Percentiles rank a stretch among this genome's conserved stretches.
Conservation (phyloP, 495 filamentous ascomycete species). For the Diplogelasinospora grovesii region DNA sequence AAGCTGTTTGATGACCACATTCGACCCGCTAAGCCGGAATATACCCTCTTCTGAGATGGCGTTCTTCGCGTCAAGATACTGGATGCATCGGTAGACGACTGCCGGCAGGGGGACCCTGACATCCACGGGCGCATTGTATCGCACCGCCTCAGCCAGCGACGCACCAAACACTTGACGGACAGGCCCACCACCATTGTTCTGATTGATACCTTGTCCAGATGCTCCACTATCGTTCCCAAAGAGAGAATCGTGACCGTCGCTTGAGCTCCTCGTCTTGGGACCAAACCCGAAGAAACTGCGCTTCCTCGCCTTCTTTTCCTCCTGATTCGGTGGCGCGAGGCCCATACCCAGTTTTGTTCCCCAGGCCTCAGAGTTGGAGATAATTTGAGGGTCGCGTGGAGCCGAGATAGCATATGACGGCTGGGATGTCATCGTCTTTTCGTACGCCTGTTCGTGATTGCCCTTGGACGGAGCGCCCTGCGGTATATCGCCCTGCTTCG, state of each 20-base stretch:
- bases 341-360: constrained; percentile 58
- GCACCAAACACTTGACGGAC: constrained; percentile 79
- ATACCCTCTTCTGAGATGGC: constrained; percentile 89
- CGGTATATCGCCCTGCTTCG: constrained; percentile 56
- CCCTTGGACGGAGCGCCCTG: constrained; percentile 27
- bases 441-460: constrained; percentile 24
- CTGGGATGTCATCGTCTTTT: constrained; percentile 29
- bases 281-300: constrained; percentile 93
- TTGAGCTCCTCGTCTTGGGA: constrained; percentile 43
- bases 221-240: constrained; percentile 30
- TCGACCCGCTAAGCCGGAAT: constrained; percentile 91
- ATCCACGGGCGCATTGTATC: constrained; percentile 66
- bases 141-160: constrained; percentile 78
- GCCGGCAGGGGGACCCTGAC: constrained; percentile 71
- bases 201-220: constrained; percentile 14
- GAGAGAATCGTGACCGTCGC: constrained; percentile 41
- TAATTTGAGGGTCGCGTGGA: constrained; percentile 78
- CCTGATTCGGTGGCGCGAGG: constrained; percentile 45
- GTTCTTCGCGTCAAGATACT: constrained; percentile 80
- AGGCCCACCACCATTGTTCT: constrained; percentile 45
- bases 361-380: constrained; percentile 82
- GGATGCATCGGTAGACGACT: constrained; percentile 95
- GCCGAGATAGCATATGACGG: constrained; percentile 66
- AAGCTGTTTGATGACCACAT: constrained; percentile 83
- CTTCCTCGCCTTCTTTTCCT: constrained; percentile 77